Percentiles rank a stretch among this genome's conserved stretches.
These are phyloP conservation scores for Kwoniella sp. DNA, from an alignment of 768 basidiomycete genomes.

Conservation along the genomic window DNA sequence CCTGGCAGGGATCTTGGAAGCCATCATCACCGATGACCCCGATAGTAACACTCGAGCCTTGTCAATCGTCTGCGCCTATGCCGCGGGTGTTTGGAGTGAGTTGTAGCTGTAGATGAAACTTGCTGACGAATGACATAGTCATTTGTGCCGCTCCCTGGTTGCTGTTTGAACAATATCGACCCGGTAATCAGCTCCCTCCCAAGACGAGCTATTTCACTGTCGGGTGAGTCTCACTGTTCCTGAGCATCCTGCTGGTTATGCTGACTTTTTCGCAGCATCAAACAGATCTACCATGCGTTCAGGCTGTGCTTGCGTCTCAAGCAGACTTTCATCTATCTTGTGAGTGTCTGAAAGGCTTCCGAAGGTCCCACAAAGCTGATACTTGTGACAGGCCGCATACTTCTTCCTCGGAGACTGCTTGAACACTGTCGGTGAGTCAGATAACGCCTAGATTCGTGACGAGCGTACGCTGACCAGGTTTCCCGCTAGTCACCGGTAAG, in stretches of 20 bases:
- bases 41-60: constrained; percentile 76
- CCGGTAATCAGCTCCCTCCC: constrained; percentile 76
- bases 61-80: constrained; percentile 75
- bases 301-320: constrained; percentile 64
- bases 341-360: constrained; percentile 10
- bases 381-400: constrained; percentile 59
- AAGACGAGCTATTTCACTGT: constrained; percentile 76
- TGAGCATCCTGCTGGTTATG: neutral
- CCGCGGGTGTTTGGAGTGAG: constrained; percentile 71
- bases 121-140: constrained; percentile 61
- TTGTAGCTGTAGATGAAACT: constrained; percentile 5
- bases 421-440: constrained; percentile 48
- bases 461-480: neutral
- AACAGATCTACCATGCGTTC: constrained; percentile 73
- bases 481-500: constrained; percentile 31
- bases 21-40: constrained; percentile 64
- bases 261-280: constrained; percentile 7
- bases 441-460: no score
- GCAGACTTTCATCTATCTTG: constrained; percentile 76
- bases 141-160: constrained; percentile 86
- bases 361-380: constrained; percentile 76
- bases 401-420: constrained; percentile 50
- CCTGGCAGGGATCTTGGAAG: constrained; percentile 76
- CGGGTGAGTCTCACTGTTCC: constrained; percentile 62
- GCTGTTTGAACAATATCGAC: constrained; percentile 80